These are phyloP conservation scores for Drechslerella coelobrocha DNA, from an alignment of 2,329 filamentous ascomycete species.

Conservation along the genomic window DNA sequence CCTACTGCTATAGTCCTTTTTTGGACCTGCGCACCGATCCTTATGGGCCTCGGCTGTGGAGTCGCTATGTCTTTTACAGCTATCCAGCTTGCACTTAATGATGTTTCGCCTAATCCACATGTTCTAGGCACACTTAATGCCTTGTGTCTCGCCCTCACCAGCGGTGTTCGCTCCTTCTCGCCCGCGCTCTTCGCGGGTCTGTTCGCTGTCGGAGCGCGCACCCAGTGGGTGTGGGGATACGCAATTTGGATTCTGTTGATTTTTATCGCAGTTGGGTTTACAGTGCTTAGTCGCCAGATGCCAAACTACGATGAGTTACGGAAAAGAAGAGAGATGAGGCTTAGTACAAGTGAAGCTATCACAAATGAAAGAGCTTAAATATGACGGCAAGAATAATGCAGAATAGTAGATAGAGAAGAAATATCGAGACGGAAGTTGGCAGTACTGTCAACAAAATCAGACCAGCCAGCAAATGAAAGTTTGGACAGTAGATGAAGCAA, in stretches of 20 bases:
- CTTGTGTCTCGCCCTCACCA: slow-evolving; percentile 68
- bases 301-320: slow-evolving; percentile 32
- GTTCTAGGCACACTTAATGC: slow-evolving; percentile 76
- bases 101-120: slow-evolving; percentile 70
- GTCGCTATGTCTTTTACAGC: slow-evolving; percentile 74
- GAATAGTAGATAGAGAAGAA: no score
- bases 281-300: slow-evolving; percentile 25
- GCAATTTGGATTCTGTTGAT: slow-evolving; percentile 27
- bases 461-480: no score
- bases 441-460: no score
- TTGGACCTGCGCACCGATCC: slow-evolving; percentile 64
- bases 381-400: no score
- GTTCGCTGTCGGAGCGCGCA: slow-evolving; percentile 69
- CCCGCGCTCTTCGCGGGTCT: slow-evolving; percentile 72
- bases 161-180: slow-evolving; percentile 69
- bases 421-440: no score
- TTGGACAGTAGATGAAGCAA: no score
- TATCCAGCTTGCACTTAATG: slow-evolving; percentile 76
- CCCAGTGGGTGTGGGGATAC: slow-evolving; percentile 65
- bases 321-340: slow-evolving; percentile 11
- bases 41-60: slow-evolving; percentile 66
- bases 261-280: slow-evolving; percentile 23
- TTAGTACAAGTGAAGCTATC: neutral
- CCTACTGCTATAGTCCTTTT: slow-evolving; percentile 61
- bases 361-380: neutral